Evolutionary conservation across 768 basidiomycete species (phyloP).

Genomic region (Russula earlei): DNA sequence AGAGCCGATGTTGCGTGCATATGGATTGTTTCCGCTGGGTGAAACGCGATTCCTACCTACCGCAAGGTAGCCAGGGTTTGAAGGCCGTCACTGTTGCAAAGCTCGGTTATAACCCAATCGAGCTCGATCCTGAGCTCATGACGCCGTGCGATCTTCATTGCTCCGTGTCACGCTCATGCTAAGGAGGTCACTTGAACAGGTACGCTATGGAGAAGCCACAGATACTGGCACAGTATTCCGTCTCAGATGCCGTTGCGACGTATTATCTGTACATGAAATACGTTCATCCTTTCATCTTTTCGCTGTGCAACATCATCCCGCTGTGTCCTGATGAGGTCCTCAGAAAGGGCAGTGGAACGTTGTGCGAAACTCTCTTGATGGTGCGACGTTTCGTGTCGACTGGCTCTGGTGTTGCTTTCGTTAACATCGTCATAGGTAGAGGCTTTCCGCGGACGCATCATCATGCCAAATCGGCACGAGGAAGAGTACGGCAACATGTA

Average conservation of each 20-base stretch:
- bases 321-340: conserved; percentile 93
- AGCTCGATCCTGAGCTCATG: conserved; percentile 97
- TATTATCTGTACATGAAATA: conserved; percentile 99
- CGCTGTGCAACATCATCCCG: conserved; percentile 97
- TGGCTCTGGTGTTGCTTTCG: not conserved
- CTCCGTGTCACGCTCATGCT: not conserved
- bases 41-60: conserved; percentile 95
- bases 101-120: conserved; percentile 92
- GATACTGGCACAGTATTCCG: conserved; percentile 90
- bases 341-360: conserved; percentile 90
- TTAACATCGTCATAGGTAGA: conserved; percentile 60
- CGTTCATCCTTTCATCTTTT: conserved; percentile 98
- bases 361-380: conserved; percentile 97
- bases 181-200: conserved; percentile 32
- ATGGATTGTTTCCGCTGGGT: conserved; percentile 99
- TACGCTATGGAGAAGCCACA: conserved; percentile 97
- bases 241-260: conserved; percentile 99
- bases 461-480: conserved; percentile 97
- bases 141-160: conserved; percentile 64
- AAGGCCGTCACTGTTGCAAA: conserved; percentile 97
- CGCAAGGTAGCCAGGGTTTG: conserved; percentile 95
- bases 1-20: conserved; percentile 84
- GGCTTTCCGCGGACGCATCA: conserved; percentile 82
- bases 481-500: conserved; percentile 87
- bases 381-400: conserved; percentile 36